Evolutionary conservation across 306 rosid species (phyloP), one percentile per base, ranked within the genome.

Genomic region (Mucuna pruriens): DNA sequence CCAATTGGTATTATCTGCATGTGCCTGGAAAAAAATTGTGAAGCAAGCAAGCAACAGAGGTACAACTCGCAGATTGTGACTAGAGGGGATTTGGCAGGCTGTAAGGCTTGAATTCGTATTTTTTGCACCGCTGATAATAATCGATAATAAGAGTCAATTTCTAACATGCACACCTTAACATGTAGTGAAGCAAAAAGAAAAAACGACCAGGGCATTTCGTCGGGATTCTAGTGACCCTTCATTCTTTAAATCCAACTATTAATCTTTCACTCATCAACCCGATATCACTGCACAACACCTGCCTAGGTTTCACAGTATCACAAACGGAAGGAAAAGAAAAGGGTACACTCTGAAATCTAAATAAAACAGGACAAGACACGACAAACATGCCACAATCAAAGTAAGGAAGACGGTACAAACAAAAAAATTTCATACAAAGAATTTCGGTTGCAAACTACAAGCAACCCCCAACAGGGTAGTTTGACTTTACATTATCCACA

Each of bases 391-490:
- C 72, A 82, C 9, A 34, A 48, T 42, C 80, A 36, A 79, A 67
- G n/a, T 49, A 71, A 44, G 39, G 82, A 45, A 74, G 54, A 55
- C 8, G 25, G 55, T 19, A 40, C 33, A 55, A 26, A 10, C 8
- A 42, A 71, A 38, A 51, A 42, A 71, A 4, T 29, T n/a, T n/a
- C 60, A 17, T 11, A 42, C 20, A 9, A 33, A 85, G 61, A 76
- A 64, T 62, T 76, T 69, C 5, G 5, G 70, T 63, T 39, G 86
- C 80, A 77, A 52, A 63, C 17, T 72, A 60, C 71, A 58, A 69
- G 60, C 78, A 75, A 71, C 74, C 40, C 80, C 67, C 51, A 76
- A 60, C 44, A 40, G 42, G 82, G 71, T 82, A 45, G 51, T 72
- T 69, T 67, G 63, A 74, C 61, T 26, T 22, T 46, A 74, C 76